These are phyloP conservation scores for Dacryopinax spathularia DNA, from an alignment of 768 basidiomycete genomes.

Conservation along the genomic window DNA sequence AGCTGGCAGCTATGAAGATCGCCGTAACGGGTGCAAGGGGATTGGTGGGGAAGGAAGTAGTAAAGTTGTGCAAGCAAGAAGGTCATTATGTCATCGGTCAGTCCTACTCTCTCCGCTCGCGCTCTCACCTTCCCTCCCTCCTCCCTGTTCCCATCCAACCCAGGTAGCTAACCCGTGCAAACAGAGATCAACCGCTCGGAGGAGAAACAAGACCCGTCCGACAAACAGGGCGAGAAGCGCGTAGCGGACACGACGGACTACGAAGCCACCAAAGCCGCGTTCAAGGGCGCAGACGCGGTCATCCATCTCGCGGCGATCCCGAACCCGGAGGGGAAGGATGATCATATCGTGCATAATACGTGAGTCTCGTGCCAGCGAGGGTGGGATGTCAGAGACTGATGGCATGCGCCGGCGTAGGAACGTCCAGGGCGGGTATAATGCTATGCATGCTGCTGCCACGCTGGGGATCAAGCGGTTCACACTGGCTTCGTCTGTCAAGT, in stretches of 20 bases:
- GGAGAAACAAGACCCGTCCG: not conserved
- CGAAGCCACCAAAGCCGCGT: conserved; percentile 28
- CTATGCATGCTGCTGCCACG: conserved; percentile 6
- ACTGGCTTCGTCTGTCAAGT: conserved; percentile 50
- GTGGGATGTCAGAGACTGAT: not conserved
- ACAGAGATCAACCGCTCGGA: not conserved
- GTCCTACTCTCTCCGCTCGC: not conserved
- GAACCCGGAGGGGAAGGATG: conserved; percentile 41
- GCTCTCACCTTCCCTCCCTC: not conserved
- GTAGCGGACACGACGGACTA: conserved; percentile 37
- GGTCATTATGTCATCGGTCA: not conserved
- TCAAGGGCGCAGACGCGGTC: conserved; percentile 42
- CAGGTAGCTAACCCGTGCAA: no score
- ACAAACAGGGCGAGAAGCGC: not conserved
- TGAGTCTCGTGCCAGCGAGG: not conserved
- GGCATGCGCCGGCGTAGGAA: not conserved
- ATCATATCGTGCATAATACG: conserved; percentile 16
- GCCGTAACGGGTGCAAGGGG: not conserved
- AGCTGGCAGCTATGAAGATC: not conserved
- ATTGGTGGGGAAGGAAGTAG: not conserved
- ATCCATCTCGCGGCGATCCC: conserved; percentile 40
- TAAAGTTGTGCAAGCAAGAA: not conserved
- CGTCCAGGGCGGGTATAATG: not conserved
- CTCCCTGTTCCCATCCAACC: no score
- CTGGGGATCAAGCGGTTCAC: conserved; percentile 46